Percentiles rank a stretch among this genome's conserved stretches.
These are phyloP conservation scores for Elaeagnus macrophylla DNA, from an alignment of 306 rosid species.

Conservation along the genomic window DNA sequence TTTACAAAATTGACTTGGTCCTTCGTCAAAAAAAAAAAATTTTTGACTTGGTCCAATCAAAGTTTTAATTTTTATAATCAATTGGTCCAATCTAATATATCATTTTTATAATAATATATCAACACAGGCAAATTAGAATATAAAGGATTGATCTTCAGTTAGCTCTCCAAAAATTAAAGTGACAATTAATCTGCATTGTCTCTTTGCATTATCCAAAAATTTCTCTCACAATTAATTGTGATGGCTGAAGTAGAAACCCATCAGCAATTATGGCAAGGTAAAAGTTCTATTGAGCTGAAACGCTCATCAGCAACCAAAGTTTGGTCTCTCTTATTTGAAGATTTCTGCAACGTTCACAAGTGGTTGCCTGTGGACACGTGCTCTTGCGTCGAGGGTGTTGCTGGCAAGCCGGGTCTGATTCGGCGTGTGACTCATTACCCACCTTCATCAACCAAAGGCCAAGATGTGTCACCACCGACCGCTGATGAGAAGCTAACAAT, in stretches of 20 bases:
- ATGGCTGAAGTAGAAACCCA: background rate
- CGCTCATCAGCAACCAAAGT: background rate
- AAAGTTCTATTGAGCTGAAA: background rate
- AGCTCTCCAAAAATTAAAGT: too few relatives aligned
- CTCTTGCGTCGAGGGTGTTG: conserved; percentile 28
- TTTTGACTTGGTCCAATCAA: too few relatives aligned
- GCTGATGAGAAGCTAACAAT: conserved; percentile 42
- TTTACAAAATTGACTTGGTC: too few relatives aligned
- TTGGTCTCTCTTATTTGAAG: conserved; percentile 35
- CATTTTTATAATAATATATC: too few relatives aligned
- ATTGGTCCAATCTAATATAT: too few relatives aligned
- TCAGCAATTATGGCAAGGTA: conserved; percentile 17
- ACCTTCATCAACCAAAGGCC: background rate
- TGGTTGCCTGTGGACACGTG: conserved; percentile 40
- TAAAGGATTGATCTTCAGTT: too few relatives aligned
- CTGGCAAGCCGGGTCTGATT: conserved; percentile 37
- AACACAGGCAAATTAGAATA: too few relatives aligned
- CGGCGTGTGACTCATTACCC: conserved; percentile 37
- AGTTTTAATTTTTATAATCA: too few relatives aligned
- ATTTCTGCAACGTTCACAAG: conserved; percentile 50
- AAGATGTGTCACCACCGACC: conserved; percentile 6
- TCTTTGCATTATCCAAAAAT: too few relatives aligned
- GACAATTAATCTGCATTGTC: too few relatives aligned
- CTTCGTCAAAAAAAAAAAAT: too few relatives aligned
- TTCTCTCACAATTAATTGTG: too few relatives aligned